phyloP scores from a whole-genome alignment of 2,329 filamentous ascomycete genomes.

The Aspergillus pseudoterreus region DNA sequence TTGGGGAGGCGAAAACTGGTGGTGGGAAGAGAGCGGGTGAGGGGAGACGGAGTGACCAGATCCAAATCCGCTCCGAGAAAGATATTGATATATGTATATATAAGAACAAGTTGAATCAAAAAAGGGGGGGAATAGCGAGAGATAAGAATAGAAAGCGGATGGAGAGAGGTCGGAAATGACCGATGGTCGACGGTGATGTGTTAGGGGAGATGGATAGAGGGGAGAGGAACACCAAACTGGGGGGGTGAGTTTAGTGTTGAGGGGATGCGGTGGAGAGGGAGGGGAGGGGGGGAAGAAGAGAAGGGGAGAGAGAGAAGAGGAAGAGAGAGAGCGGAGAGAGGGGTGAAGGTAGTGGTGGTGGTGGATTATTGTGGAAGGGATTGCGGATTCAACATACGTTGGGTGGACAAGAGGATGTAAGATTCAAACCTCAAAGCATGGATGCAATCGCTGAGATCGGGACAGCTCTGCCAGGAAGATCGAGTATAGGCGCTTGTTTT shows the following conservation, averaged over 20 bases:
- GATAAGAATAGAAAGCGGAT: background rate
- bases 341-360: background rate
- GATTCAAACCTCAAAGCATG: constrained; percentile 21
- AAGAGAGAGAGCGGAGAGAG: background rate
- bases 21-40: background rate
- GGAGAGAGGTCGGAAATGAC: background rate
- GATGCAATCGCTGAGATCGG: constrained; percentile 19
- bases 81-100: background rate
- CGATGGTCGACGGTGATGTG: background rate
- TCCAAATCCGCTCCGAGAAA: background rate
- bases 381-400: constrained; percentile 16
- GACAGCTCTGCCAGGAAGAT: constrained; percentile 10
- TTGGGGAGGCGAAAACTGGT: background rate
- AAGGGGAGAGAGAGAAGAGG: constrained; percentile 1
- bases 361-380: no score
- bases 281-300: background rate
- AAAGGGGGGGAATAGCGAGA: constrained; percentile 1
- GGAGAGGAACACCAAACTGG: constrained; percentile 1
- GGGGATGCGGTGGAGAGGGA: background rate
- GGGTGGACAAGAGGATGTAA: constrained; percentile 19
- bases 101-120: background rate
- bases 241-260: constrained; percentile 2
- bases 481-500: background rate
- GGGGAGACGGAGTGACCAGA: no score
- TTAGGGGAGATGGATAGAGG: background rate